Conservation (phyloP, 331 rosid genomes). For the Phaseolus coccineus region DNA sequence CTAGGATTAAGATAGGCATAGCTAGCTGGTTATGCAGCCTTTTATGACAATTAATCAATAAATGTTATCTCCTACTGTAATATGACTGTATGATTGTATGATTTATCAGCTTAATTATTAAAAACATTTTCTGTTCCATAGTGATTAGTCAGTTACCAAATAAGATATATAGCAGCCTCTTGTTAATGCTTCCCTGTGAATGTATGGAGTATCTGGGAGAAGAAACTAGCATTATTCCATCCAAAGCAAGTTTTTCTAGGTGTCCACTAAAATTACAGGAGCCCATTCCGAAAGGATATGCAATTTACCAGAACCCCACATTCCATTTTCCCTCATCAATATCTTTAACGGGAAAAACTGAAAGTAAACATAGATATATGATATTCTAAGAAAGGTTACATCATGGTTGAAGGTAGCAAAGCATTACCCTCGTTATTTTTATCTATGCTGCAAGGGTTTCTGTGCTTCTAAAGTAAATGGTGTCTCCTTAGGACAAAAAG, state of each 20-base stretch:
- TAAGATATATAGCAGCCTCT: neutral
- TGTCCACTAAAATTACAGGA: neutral
- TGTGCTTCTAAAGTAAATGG: neutral
- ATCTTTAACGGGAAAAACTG: neutral
- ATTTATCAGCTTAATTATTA: neutral
- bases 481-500: constrained; percentile 7
- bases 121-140: neutral
- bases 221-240: constrained; percentile 8
- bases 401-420: constrained; percentile 6
- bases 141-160: neutral
- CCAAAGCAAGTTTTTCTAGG: neutral
- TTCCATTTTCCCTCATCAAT: neutral
- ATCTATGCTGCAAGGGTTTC: neutral
- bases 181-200: neutral
- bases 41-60: neutral
- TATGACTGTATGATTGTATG: neutral
- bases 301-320: neutral
- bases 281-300: neutral
- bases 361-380: neutral
- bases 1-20: neutral
- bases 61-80: neutral
- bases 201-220: neutral
- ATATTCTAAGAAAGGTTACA: neutral
- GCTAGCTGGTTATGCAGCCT: neutral
- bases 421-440: neutral